A percentile compares a stretch with the other conserved stretches of the same genome.
phyloP scores from a whole-genome alignment of 306 rosid genomes.

The Dryas alaskensis region DNA sequence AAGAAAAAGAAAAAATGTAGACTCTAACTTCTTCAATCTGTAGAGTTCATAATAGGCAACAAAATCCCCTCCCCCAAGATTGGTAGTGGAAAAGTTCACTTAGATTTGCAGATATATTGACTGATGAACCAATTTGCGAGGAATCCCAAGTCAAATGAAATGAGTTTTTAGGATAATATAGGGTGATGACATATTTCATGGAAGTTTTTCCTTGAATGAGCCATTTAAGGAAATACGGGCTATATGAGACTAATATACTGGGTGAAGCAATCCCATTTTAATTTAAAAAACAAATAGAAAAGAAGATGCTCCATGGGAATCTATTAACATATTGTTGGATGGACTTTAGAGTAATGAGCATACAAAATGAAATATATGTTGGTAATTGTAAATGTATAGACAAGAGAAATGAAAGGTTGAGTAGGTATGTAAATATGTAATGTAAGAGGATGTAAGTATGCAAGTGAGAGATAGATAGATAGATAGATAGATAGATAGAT shows the following conservation, averaged over 20 bases:
- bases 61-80: not conserved
- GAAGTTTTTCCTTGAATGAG: not conserved
- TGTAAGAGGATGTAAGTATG: not conserved
- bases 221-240: not conserved
- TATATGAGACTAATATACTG: not conserved
- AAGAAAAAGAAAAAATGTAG: not conserved
- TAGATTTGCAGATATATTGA: not conserved
- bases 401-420: slow-evolving; percentile 18
- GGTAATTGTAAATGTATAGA: not conserved
- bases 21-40: not conserved
- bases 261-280: not conserved
- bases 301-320: not conserved
- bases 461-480: not conserved
- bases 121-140: not conserved
- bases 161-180: not conserved
- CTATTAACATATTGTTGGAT: not conserved
- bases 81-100: not conserved
- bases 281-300: not conserved
- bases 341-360: not conserved
- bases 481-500: not conserved
- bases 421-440: slow-evolving; percentile 10
- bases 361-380: slow-evolving; percentile 9
- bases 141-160: not conserved
- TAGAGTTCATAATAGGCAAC: not conserved
- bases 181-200: not conserved